Percentiles rank a stretch among this genome's conserved stretches.
These are phyloP conservation scores for Neurospora sp. DNA, from an alignment of 495 filamentous ascomycete species.

Conservation along the genomic window DNA sequence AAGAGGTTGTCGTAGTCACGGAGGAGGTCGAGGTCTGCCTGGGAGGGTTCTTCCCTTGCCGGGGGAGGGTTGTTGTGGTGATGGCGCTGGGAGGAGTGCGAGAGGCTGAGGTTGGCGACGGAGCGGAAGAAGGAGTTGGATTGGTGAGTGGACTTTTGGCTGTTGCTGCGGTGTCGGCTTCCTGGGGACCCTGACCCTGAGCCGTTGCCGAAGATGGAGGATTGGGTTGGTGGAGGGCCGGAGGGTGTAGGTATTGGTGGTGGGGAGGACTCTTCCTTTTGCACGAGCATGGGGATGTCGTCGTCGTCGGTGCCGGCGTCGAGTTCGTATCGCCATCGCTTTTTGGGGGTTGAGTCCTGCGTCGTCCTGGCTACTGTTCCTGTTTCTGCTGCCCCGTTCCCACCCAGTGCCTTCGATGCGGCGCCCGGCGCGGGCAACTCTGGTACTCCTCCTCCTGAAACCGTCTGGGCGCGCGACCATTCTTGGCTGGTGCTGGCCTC, in stretches of 20 bases:
- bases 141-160: slow-evolving; percentile 29
- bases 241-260: slow-evolving; percentile 6
- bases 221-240: slow-evolving; percentile 1
- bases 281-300: slow-evolving; percentile 80
- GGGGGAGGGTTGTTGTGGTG: slow-evolving; percentile 20
- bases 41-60: slow-evolving; percentile 17
- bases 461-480: slow-evolving; percentile 53
- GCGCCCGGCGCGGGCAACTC: slow-evolving; percentile 23
- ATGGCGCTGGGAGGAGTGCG: slow-evolving; percentile 9
- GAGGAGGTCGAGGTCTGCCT: slow-evolving; percentile 55
- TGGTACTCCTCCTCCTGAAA: slow-evolving; percentile 9
- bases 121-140: slow-evolving; percentile 74
- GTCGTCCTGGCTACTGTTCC: slow-evolving; percentile 14
- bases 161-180: slow-evolving; percentile 20
- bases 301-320: slow-evolving; percentile 64
- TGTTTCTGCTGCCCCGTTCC: slow-evolving; percentile 29
- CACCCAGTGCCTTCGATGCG: slow-evolving; percentile 39
- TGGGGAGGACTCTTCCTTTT: slow-evolving; percentile 48
- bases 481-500: slow-evolving; percentile 79
- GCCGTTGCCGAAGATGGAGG: slow-evolving; percentile 34
- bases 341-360: slow-evolving; percentile 22
- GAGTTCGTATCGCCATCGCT: slow-evolving; percentile 77
- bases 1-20: slow-evolving; percentile 91
- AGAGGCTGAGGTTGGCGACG: slow-evolving; percentile 65
- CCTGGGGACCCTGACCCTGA: slow-evolving; percentile 8